Evolutionary conservation across 495 filamentous ascomycete species (phyloP).

Genomic region (Amniculicola lignicola): DNA sequence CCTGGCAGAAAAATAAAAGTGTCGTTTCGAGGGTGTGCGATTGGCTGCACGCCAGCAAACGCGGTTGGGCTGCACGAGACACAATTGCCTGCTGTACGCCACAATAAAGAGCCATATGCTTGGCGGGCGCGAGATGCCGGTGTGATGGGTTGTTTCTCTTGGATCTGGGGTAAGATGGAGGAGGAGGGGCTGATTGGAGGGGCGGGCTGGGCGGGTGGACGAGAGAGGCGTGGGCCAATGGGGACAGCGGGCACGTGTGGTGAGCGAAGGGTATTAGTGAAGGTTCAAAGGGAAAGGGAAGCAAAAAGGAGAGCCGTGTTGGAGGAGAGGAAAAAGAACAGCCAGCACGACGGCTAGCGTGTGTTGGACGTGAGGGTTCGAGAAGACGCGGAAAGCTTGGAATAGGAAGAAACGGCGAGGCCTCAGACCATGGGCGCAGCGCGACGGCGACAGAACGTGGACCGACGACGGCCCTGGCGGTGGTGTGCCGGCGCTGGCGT

Average conservation of each 20-base stretch:
- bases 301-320: not conserved
- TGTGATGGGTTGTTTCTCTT: not conserved
- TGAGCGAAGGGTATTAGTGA: not conserved
- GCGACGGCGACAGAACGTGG: too few species aligned
- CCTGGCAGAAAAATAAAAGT: too few species aligned
- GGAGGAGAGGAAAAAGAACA: not conserved
- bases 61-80: too few species aligned
- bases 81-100: not conserved
- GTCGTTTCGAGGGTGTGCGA: too few species aligned
- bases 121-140: not conserved
- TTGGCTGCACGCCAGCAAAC: too few species aligned
- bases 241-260: not conserved
- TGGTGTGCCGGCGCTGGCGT: not conserved
- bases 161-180: slow-evolving; percentile 3
- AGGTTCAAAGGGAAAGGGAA: not conserved
- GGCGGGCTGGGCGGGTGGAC: not conserved
- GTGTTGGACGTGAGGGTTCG: not conserved
- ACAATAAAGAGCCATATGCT: not conserved
- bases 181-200: not conserved
- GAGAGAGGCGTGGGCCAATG: not conserved
- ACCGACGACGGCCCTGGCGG: too few species aligned
- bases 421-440: not conserved
- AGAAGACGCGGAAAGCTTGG: not conserved
- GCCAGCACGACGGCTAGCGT: not conserved
- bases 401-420: not conserved